A percentile compares a stretch with the other conserved stretches of the same genome.
These are phyloP conservation scores for Colletotrichum tamarilloi DNA, from an alignment of 2,329 filamentous ascomycete species.

Conservation along the genomic window DNA sequence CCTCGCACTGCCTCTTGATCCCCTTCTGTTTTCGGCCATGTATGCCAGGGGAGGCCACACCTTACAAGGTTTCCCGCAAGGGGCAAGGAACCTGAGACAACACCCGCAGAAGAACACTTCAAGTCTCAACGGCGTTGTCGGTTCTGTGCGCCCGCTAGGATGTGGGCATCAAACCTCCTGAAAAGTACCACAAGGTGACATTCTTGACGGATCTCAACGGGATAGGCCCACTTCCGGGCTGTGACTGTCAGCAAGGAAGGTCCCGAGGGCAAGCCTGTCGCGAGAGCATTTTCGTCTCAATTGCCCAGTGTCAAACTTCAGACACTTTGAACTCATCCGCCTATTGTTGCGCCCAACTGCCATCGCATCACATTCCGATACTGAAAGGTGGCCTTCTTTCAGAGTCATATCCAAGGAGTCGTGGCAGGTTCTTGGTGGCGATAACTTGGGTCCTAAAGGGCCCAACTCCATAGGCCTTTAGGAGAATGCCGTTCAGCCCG, in stretches of 20 bases:
- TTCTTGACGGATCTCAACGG: slow-evolving; percentile 11
- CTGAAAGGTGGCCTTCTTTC: slow-evolving; percentile 17
- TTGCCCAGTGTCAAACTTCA: slow-evolving; percentile 20
- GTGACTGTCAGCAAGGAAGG: slow-evolving; percentile 15
- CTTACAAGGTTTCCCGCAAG: slow-evolving; percentile 33
- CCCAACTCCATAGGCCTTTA: background rate
- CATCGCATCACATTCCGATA: slow-evolving; percentile 15
- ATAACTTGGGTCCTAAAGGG: background rate
- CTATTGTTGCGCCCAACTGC: background rate
- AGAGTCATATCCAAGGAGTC: background rate
- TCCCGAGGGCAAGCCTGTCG: slow-evolving; percentile 3
- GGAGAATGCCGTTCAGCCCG: slow-evolving; percentile 4
- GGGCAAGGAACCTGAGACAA: slow-evolving; percentile 35
- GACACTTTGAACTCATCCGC: background rate
- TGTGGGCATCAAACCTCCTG: slow-evolving; percentile 33
- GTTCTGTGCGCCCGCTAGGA: slow-evolving; percentile 31
- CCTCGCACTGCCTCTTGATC: slow-evolving; percentile 25
- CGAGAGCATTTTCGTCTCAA: slow-evolving; percentile 24
- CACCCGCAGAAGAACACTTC: slow-evolving; percentile 16
- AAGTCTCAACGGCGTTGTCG: slow-evolving; percentile 18
- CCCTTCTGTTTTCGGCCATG: slow-evolving; percentile 24
- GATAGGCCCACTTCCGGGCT: background rate
- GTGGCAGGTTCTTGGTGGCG: background rate
- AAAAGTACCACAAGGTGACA: slow-evolving; percentile 31
- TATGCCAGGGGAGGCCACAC: slow-evolving; percentile 28